Base-by-base conservation (phyloP, 2,329 filamentous ascomycete species). In the Stachybotrys elegans region DNA sequence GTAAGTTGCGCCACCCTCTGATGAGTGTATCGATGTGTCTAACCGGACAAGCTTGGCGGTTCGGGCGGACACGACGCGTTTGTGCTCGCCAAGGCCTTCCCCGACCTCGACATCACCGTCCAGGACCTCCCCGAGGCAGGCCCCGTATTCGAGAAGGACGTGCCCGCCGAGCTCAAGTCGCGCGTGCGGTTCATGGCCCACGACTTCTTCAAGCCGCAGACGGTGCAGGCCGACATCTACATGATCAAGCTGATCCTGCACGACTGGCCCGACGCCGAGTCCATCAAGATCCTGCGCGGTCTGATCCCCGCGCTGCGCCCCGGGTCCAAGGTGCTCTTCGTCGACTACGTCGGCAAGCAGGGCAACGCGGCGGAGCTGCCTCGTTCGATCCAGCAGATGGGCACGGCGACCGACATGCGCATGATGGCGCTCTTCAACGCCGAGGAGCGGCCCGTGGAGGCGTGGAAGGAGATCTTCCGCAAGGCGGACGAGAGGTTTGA, bases 201-300 rank as follows among this genome's bases (percentile, higher is more conserved):
- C 49, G 58, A 65, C 51, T 65, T 70, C 49, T 68, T 69, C 57
- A 46, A 58, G 32, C 63, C 63, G 2, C 67, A 70, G 49, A 50
- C 60, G 1, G 55, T 63, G 5, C 45, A 58, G 16, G 75, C 70
- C 9, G 72, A 75, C 44, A 60, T 76, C 40, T 79, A 75, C 59
- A 61, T 79, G 44, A 57, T 80, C 48, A 75, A 76, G 52, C 60
- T 71, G 46, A 75, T 79, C 44, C 62, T 81, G 14, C 76, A 80
- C 55, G 75, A 79, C 60, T 78, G 73, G 73, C 66, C 73, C 0
- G 73, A 78, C 43, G 58, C 62, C 20, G 63, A 72, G 40, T 59
- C 59, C 5, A 46, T 62, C 19, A 53, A 57, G 43, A 72, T 76
- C 40, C 58, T 71, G 32, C 63, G 60, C 32, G 64, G 61, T 1